Conservation (phyloP, 495 filamentous ascomycete species). For the Penicillium paxilli region DNA sequence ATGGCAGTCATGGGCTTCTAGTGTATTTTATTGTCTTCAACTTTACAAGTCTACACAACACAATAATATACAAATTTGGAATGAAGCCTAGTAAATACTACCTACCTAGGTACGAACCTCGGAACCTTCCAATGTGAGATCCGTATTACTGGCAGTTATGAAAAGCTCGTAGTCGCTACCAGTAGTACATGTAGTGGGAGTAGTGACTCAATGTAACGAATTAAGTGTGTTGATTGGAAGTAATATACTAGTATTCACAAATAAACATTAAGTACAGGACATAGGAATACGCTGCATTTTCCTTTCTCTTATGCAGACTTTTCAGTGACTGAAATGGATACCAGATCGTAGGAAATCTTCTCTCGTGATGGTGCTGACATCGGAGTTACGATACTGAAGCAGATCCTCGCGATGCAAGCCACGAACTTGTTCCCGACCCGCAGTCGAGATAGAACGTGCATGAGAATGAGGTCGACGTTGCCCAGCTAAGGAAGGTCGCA, state of each 20-base stretch:
- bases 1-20: no score
- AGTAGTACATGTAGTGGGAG: no score
- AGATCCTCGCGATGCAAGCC: conserved; percentile 40
- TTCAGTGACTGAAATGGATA: conserved; percentile 4
- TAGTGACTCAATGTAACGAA: no score
- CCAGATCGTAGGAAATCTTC: conserved; percentile 40
- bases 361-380: conserved; percentile 42
- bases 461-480: conserved; percentile 23
- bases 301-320: not conserved
- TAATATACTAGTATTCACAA: not conserved
- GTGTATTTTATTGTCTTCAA: no score
- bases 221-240: no score
- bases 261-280: not conserved
- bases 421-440: conserved; percentile 36
- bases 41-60: no score
- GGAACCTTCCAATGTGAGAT: not conserved
- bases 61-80: no score
- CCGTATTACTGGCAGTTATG: not conserved
- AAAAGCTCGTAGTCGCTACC: no score
- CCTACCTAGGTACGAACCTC: not conserved
- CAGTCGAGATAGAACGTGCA: conserved; percentile 29
- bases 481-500: conserved; percentile 11
- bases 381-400: conserved; percentile 42
- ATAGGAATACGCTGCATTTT: not conserved
- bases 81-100: no score